Evolutionary conservation across 2,329 filamentous ascomycete species (phyloP), one percentile per base, ranked within the genome.

Genomic region (Seiridium cupressi): DNA sequence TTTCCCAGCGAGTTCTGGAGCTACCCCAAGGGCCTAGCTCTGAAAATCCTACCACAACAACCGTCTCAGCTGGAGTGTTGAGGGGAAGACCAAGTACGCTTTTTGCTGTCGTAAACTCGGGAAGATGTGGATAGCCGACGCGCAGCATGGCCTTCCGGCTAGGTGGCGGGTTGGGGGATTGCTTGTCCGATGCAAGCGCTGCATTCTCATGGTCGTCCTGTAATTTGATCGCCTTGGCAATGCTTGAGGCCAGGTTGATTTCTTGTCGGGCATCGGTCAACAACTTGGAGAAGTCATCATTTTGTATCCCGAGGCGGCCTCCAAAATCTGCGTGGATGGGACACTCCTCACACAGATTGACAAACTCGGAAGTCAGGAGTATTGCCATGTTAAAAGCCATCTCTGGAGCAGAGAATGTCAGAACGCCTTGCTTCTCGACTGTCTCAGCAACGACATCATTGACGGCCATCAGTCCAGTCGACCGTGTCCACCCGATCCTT

Each of bases 1-100:
- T 89, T 75, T 91, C 86, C 88, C 88, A 91, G 51, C 88, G 83
- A 13, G 87, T 89, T 63, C 88, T 81, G 8, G 87, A 86, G 74
- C 88, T 89, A 75, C 88, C 88, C 84, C 85, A 89, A 2, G 88
- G 87, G n/a, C 79, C 72, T 40, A 35, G 35, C 63, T 79, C 77
- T 1, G 72, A 68, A 61, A 73, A 79, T 2, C 77, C 77, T 2
- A 72, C 70, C 0, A 78, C 69, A 1, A 79, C 77, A 1, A 78
- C 69, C 1, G 79, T 77, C 1, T 66, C 66, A 6, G 70, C 68
- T 5, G 76, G 70, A 72, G n/a, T 35, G 53, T 11, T 18, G 38
- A 44, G n/a, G 26, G 61, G 18, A 26, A 26, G 18, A 26, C 18
- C 18, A 26, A 26, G 38, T 61, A 9, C 70, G 44, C 18, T 58